phyloP scores from a whole-genome alignment of 192 early-diverging fungal species.

The Dissophora globulifera region DNA sequence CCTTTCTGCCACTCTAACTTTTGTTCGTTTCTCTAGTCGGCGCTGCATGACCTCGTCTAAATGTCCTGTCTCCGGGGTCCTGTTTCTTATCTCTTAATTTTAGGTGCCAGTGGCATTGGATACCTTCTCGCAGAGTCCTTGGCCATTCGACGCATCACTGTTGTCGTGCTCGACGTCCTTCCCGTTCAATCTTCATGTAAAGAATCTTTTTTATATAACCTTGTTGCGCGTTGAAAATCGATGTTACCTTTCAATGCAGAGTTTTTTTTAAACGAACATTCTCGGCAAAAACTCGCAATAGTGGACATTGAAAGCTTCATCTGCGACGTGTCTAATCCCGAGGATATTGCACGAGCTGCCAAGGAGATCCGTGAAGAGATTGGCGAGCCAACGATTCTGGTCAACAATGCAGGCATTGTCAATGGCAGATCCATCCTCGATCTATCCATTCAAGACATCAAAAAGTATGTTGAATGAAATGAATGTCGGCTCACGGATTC shows the following conservation, averaged over 20 bases:
- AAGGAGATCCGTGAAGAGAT: slow-evolving; percentile 58
- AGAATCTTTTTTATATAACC: background rate
- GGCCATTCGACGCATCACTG: slow-evolving; percentile 50
- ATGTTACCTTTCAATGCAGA: too few relatives aligned
- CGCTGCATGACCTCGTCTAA: too few relatives aligned
- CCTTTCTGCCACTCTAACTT: too few relatives aligned
- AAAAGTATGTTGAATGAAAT: slow-evolving; percentile 33
- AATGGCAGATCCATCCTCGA: slow-evolving; percentile 71
- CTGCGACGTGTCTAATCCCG: slow-evolving; percentile 70
- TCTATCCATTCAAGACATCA: slow-evolving; percentile 68
- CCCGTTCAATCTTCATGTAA: slow-evolving; percentile 49
- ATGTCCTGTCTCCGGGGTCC: too few relatives aligned
- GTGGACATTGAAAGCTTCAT: slow-evolving; percentile 57
- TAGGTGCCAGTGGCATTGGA: slow-evolving; percentile 72
- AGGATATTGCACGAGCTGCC: slow-evolving; percentile 59
- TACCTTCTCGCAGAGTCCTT: slow-evolving; percentile 58
- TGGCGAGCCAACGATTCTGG: slow-evolving; percentile 79
- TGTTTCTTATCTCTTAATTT: background rate
- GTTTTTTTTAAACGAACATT: too few relatives aligned
- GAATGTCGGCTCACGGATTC: background rate
- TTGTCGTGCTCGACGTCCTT: slow-evolving; percentile 66
- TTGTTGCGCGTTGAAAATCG: too few relatives aligned
- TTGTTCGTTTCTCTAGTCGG: too few relatives aligned
- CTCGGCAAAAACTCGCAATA: too few relatives aligned
- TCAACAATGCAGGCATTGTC: slow-evolving; percentile 88